Base-by-base conservation (phyloP, 169 alveolate species). In the Plasmodium inui region DNA sequence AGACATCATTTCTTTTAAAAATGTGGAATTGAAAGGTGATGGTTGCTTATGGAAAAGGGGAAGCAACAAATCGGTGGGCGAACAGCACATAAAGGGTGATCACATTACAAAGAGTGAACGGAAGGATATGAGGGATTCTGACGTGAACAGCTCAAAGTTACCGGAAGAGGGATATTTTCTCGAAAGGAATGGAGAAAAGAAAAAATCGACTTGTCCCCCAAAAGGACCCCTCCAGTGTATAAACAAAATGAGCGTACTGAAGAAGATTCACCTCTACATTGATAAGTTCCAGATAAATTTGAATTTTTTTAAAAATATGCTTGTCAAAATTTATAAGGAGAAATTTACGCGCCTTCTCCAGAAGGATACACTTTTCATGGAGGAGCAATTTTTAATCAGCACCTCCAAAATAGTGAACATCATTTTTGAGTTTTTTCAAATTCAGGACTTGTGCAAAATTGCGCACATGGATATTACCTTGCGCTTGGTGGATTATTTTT, bases 381-480 rank as follows among this genome's bases (percentile, higher is more conserved):
- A 89, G 22, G 94, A 89, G 30, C 44, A 57, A 37, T 89, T 79
- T 79, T 89, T 89, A 80, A 79, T 89, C 30, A 78, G 67, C 82
- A 57, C 57, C 1, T 89, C 89, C 12, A 80, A 89, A 89, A 79
- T 67, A 61, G 74, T 57, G 26, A 79, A 34, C 32, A 50, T 89
- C 46, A 79, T 89, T 89, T 89, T 61, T 89, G 89, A 89, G 6
- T 46, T 89, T 89, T 89, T 89, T 79, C 94, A 89, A 79, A 89
- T 79, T 7, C 90, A 67, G 32, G 90, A 79, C 76, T 61, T 89
- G 12, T 89, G 50, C 32, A 89, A 79, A 89, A 78, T 41, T 55
- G 72, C 71, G 26, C 94, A 89, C 79, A 89, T 19, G 50, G 79
- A 80, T 37, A 37, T 89, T 61, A 37, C 73, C 37, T 32, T 89